These are phyloP conservation scores for Pelargonium exstipulatum DNA, from an alignment of 441 rosid species.

Conservation along the genomic window DNA sequence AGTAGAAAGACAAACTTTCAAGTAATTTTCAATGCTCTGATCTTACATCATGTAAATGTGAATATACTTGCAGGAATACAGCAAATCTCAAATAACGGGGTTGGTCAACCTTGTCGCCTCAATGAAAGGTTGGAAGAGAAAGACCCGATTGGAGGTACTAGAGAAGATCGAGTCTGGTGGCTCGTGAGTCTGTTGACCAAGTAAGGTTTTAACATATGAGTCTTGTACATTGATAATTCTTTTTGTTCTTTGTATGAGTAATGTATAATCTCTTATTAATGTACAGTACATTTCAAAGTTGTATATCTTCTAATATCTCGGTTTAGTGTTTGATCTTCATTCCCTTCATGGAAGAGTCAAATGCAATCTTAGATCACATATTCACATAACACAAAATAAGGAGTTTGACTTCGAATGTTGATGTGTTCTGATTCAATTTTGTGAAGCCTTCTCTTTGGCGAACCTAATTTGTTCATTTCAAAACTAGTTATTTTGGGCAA, in stretches of 20 bases:
- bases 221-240: constrained; percentile 1
- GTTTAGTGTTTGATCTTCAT: too few relatives aligned
- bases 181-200: constrained; percentile 14
- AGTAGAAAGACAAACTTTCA: neutral
- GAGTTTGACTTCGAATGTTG: too few relatives aligned
- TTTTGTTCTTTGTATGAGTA: constrained; percentile 20
- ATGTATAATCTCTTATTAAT: too few relatives aligned
- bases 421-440: too few relatives aligned
- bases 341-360: too few relatives aligned
- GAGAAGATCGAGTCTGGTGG: constrained; percentile 73
- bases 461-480: too few relatives aligned
- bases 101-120: constrained; percentile 81
- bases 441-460: too few relatives aligned
- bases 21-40: neutral
- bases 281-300: constrained; percentile 27
- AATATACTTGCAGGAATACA: constrained; percentile 55
- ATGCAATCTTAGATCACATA: too few relatives aligned
- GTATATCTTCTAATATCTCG: constrained; percentile 29
- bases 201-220: constrained; percentile 21
- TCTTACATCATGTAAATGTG: neutral
- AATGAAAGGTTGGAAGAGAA: constrained; percentile 97
- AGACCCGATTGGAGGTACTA: constrained; percentile 66
- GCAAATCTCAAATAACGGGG: constrained; percentile 65
- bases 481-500: too few relatives aligned
- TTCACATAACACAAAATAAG: too few relatives aligned